These are phyloP conservation scores for Grigorovia transvaalensis DNA, from an alignment of 805 yeast species.

Conservation along the genomic window DNA sequence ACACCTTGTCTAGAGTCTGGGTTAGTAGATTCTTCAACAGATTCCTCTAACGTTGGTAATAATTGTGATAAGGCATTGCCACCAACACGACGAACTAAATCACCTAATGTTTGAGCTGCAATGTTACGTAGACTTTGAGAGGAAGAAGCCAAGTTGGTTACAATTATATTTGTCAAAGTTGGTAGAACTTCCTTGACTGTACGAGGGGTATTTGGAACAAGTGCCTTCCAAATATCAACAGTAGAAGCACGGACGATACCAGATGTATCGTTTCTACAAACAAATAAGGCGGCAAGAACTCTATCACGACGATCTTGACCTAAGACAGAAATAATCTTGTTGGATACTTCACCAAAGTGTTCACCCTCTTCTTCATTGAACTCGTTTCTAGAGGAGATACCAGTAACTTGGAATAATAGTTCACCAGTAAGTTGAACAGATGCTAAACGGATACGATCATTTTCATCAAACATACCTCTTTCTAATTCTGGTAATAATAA, in stretches of 20 bases:
- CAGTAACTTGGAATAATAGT: constrained; percentile 84
- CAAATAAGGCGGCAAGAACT: constrained; percentile 72
- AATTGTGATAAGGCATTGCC: constrained; percentile 73
- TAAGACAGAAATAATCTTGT: constrained; percentile 61
- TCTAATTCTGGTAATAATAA: constrained; percentile 89
- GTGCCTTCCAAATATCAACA: constrained; percentile 91
- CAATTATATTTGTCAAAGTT: constrained; percentile 66
- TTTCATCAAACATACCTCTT: constrained; percentile 71
- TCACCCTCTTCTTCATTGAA: constrained; percentile 38
- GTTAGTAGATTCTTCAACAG: constrained; percentile 48
- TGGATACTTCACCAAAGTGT: constrained; percentile 42
- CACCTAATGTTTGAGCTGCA: constrained; percentile 91
- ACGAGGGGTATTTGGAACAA: constrained; percentile 91
- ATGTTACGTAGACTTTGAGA: constrained; percentile 71
- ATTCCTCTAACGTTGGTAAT: constrained; percentile 71
- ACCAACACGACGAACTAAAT: constrained; percentile 88
- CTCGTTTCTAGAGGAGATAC: constrained; percentile 71
- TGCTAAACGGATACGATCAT: constrained; percentile 79
- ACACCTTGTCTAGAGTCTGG: constrained; percentile 92
- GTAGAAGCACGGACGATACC: constrained; percentile 83
- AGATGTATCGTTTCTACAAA: constrained; percentile 87
- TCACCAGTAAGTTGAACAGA: constrained; percentile 96
- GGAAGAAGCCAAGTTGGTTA: constrained; percentile 71
- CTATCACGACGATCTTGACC: constrained; percentile 86
- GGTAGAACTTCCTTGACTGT: constrained; percentile 89